Conservation (phyloP, 1,284 basidiomycete genomes). For the Veloboletus limbatus region DNA sequence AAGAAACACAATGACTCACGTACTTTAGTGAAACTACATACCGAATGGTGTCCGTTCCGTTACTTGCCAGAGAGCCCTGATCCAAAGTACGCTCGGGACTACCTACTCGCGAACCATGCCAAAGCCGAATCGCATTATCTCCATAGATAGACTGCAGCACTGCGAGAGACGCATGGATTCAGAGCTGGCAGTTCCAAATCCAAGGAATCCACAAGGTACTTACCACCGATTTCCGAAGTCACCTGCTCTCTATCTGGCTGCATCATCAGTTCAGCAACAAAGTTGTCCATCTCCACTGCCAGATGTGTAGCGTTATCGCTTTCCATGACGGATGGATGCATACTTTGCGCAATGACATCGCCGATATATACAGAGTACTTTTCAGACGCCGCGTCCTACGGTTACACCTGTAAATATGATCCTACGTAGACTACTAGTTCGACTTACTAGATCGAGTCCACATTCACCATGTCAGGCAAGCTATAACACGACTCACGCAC, state of each 20-base stretch:
- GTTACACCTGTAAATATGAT: no score
- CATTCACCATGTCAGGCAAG: no score
- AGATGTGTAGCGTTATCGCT: slow-evolving; percentile 17
- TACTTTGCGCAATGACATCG: slow-evolving; percentile 10
- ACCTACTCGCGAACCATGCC: slow-evolving; percentile 39
- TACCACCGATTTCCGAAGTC: slow-evolving; percentile 69
- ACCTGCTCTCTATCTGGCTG: slow-evolving; percentile 54
- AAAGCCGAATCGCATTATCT: slow-evolving; percentile 57
- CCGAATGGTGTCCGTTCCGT: slow-evolving; percentile 45
- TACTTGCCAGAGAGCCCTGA: slow-evolving; percentile 1
- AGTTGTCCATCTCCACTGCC: slow-evolving; percentile 39
- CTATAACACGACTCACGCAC: no score
- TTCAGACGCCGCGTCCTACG: no score
- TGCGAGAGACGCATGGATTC: slow-evolving; percentile 27
- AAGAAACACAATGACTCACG: slow-evolving; percentile 14
- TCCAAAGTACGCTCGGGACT: slow-evolving; percentile 14
- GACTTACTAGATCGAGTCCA: no score
- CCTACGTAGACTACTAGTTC: no score
- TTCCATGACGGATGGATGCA: slow-evolving; percentile 18
- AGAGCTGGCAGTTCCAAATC: no score
- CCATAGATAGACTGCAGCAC: slow-evolving; percentile 86
- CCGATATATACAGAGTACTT: neutral
- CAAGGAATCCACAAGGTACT: no score
- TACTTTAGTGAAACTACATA: slow-evolving; percentile 61
- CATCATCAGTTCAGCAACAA: slow-evolving; percentile 46